Evolutionary conservation across 2,329 filamentous ascomycete species (phyloP).

Genomic region (Monascus ruber): DNA sequence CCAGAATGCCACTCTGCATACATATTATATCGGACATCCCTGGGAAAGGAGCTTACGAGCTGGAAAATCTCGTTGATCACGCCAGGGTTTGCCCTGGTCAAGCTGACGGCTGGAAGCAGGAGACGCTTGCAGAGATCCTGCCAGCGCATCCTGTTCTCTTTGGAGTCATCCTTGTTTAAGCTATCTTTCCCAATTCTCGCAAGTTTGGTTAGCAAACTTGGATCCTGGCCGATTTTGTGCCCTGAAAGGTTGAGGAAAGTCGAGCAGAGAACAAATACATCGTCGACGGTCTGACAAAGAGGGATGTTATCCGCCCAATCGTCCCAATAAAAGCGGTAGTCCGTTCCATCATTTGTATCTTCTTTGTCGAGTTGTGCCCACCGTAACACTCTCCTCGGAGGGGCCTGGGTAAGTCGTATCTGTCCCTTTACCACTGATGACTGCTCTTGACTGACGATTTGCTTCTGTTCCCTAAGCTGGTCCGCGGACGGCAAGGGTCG

Average conservation of each 20-base stretch:
- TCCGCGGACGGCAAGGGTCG: slow-evolving; percentile 35
- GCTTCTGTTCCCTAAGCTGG: slow-evolving; percentile 38
- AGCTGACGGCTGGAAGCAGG: slow-evolving; percentile 76
- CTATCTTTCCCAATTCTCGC: slow-evolving; percentile 75
- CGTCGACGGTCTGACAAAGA: slow-evolving; percentile 78
- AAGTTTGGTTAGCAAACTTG: slow-evolving; percentile 65
- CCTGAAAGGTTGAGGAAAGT: slow-evolving; percentile 78
- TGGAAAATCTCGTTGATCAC: slow-evolving; percentile 79
- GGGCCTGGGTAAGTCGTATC: slow-evolving; percentile 49
- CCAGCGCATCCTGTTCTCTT: slow-evolving; percentile 66
- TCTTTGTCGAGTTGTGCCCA: slow-evolving; percentile 76
- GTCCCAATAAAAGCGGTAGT: slow-evolving; percentile 93
- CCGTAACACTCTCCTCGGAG: slow-evolving; percentile 56
- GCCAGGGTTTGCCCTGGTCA: slow-evolving; percentile 73
- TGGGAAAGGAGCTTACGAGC: slow-evolving; percentile 67
- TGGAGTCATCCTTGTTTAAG: slow-evolving; percentile 57
- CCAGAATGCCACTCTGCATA: slow-evolving; percentile 91
- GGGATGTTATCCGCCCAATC: slow-evolving; percentile 94
- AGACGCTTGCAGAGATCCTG: slow-evolving; percentile 70
- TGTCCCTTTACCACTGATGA: slow-evolving; percentile 57
- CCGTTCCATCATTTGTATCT: slow-evolving; percentile 60
- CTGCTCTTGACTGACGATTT: slow-evolving; percentile 50
- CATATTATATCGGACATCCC: slow-evolving; percentile 67
- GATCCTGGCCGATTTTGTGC: slow-evolving; percentile 78
- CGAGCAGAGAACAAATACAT: slow-evolving; percentile 76